phyloP scores from a whole-genome alignment of 1,284 basidiomycete genomes.

The Malassezia globosa region DNA sequence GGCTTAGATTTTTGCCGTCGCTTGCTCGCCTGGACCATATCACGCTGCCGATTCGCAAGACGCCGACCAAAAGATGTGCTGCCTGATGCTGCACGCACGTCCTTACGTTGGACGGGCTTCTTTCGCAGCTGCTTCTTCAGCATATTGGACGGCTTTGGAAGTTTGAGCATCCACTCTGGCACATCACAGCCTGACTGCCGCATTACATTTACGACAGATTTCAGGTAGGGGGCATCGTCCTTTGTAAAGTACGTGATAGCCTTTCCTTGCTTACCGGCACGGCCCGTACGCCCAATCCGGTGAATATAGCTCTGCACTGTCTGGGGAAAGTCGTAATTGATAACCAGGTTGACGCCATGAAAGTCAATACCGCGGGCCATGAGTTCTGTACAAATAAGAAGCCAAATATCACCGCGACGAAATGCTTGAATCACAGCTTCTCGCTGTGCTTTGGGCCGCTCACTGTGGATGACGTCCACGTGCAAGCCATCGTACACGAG shows the following conservation, averaged over 20 bases:
- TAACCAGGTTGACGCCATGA: conserved; percentile 76
- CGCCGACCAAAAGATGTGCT: conserved; percentile 26
- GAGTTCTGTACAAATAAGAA: conserved; percentile 44
- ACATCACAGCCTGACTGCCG: conserved; percentile 62
- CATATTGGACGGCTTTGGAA: conserved; percentile 74
- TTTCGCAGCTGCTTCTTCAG: conserved; percentile 73
- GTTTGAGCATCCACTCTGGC: conserved; percentile 39
- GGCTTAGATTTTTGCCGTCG: too few species aligned
- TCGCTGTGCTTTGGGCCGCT: conserved; percentile 71
- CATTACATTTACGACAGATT: conserved; percentile 91
- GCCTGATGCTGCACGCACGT: conserved; percentile 32
- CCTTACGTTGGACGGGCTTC: conserved; percentile 56
- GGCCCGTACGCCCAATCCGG: conserved; percentile 87
- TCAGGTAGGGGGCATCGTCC: conserved; percentile 79
- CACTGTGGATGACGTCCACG: conserved; percentile 83
- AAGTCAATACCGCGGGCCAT: conserved; percentile 92
- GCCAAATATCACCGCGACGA: conserved; percentile 54
- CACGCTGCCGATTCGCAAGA: conserved; percentile 24
- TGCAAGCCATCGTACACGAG: conserved; percentile 72
- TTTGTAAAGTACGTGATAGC: conserved; percentile 92
- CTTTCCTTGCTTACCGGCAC: conserved; percentile 78
- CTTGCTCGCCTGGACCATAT: conserved; percentile 40
- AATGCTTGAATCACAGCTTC: conserved; percentile 63
- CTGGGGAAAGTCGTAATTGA: conserved; percentile 60
- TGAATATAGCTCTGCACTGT: conserved; percentile 83